phyloP scores from a whole-genome alignment of 169 alveolate genomes.

The Plasmodium chabaudi region DNA sequence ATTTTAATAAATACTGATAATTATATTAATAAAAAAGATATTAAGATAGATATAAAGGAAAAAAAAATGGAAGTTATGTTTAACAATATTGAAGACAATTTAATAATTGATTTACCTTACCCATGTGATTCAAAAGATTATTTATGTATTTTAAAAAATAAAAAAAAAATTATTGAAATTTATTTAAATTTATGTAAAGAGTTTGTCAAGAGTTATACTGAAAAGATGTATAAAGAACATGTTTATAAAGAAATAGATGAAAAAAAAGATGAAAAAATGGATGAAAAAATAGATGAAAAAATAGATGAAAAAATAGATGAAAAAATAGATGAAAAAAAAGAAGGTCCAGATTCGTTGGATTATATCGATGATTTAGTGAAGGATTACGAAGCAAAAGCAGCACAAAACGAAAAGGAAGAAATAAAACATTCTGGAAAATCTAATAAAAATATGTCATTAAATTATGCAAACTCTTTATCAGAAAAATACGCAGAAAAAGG shows the following conservation, averaged over 20 bases:
- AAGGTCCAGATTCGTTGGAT: background rate
- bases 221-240: conserved; percentile 13
- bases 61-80: conserved; percentile 34
- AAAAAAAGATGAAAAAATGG: no score
- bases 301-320: no score
- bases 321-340: conserved; percentile 5
- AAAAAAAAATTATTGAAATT: conserved; percentile 41
- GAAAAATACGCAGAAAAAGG: background rate
- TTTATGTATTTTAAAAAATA: conserved; percentile 28
- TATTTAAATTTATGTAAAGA: conserved; percentile 42
- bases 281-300: no score
- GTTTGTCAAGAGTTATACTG: conserved; percentile 24
- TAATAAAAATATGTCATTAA: background rate
- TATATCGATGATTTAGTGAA: conserved; percentile 58
- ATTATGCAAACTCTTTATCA: background rate
- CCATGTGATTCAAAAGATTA: conserved; percentile 47
- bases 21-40: conserved; percentile 22
- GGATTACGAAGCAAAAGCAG: conserved; percentile 4
- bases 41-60: conserved; percentile 7
- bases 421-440: background rate
- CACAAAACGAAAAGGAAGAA: background rate
- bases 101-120: conserved; percentile 38
- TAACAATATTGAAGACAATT: conserved; percentile 29
- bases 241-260: conserved; percentile 4
- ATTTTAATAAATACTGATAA: conserved; percentile 32